Evolutionary conservation across 2,329 filamentous ascomycete species (phyloP).

Genomic region (Fusarium sulawesiense): DNA sequence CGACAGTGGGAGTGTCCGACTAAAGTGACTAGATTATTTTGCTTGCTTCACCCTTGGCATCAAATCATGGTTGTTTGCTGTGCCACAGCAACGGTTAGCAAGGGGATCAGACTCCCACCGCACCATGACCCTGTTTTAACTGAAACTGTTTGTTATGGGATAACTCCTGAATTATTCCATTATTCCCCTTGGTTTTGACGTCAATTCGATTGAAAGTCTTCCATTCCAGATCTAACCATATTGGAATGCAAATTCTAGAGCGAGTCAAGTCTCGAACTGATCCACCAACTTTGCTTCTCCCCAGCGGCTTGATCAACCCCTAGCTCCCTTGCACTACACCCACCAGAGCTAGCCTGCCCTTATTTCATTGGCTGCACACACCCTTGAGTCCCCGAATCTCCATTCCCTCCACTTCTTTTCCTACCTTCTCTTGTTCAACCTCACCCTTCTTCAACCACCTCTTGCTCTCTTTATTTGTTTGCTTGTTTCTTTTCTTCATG

Average conservation of each 20-base stretch:
- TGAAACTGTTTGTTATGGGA: constrained; percentile 2
- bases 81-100: constrained; percentile 1
- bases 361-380: constrained; percentile 12
- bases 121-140: not conserved
- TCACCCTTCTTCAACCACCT: constrained; percentile 6
- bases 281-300: constrained; percentile 3
- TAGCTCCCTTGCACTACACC: constrained; percentile 20
- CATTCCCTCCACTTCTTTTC: constrained; percentile 31
- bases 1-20: not conserved
- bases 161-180: not conserved
- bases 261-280: constrained; percentile 3
- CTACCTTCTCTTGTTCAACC: constrained; percentile 22
- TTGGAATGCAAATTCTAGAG: constrained; percentile 27
- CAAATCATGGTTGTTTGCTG: not conserved
- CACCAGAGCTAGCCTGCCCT: not conserved
- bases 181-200: not conserved
- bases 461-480: not conserved
- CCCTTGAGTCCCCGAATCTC: constrained; percentile 5
- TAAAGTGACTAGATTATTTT: not conserved
- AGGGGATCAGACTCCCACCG: not conserved
- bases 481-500: constrained; percentile 5
- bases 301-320: constrained; percentile 16
- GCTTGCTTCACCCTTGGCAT: no score
- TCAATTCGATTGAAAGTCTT: not conserved
- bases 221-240: constrained; percentile 12